Percentiles rank a stretch among this genome's conserved stretches.
phyloP scores from a whole-genome alignment of 2,329 filamentous ascomycete species.

The Trichoderma koningiopsis region DNA sequence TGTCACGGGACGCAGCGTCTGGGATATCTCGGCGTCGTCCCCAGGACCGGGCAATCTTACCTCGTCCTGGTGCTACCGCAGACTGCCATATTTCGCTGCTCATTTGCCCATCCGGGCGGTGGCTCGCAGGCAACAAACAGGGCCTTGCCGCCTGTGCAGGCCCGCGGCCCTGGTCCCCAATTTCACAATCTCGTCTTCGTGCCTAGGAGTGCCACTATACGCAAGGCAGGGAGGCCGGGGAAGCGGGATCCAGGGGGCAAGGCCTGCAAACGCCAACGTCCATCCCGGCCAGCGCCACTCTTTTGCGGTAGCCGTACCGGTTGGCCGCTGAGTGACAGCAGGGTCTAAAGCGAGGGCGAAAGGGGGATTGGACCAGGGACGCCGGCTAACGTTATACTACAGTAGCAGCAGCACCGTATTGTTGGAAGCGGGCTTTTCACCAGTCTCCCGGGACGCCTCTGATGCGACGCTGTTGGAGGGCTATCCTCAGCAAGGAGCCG shows the following conservation, averaged over 20 bases:
- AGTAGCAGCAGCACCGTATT: background rate
- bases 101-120: background rate
- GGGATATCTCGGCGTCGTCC: background rate
- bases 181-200: slow-evolving; percentile 16
- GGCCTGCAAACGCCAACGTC: background rate
- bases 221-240: slow-evolving; percentile 16
- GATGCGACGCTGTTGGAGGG: background rate
- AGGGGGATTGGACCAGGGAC: slow-evolving; percentile 1
- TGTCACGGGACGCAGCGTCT: slow-evolving; percentile 7
- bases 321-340: background rate
- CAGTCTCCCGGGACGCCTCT: slow-evolving; percentile 9
- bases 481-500: background rate
- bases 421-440: background rate
- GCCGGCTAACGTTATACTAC: background rate
- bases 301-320: slow-evolving; percentile 1
- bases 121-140: background rate
- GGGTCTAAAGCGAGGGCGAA: background rate
- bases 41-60: background rate
- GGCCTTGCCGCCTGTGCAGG: background rate
- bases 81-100: background rate
- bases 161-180: background rate
- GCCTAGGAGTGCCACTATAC: slow-evolving; percentile 8
- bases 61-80: background rate
- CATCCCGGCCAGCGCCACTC: background rate
- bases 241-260: slow-evolving; percentile 22